Percentiles rank a stretch among this genome's conserved stretches.
These are phyloP conservation scores for Diaporthe longicolla DNA, from an alignment of 2,329 filamentous ascomycete species.

Conservation along the genomic window DNA sequence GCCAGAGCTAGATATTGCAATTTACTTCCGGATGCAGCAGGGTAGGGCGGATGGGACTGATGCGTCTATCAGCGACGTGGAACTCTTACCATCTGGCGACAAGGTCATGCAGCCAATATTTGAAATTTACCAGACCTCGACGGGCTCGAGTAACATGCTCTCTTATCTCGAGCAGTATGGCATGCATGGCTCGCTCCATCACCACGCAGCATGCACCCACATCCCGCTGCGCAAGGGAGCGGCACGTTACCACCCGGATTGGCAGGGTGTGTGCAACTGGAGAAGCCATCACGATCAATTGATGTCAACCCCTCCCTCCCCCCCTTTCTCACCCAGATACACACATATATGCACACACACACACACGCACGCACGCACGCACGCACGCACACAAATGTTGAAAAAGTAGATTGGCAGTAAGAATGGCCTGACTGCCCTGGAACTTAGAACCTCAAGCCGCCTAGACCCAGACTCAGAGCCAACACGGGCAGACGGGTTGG, in stretches of 20 bases:
- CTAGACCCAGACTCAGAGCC: not conserved
- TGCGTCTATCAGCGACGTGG: not conserved
- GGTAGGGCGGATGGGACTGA: not conserved
- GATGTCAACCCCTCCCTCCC: too few relatives aligned
- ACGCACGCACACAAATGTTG: not conserved
- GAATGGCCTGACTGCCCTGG: not conserved
- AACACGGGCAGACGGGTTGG: not conserved
- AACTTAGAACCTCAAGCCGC: not conserved
- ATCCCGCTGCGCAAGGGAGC: slow-evolving; percentile 1
- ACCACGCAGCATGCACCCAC: slow-evolving; percentile 7
- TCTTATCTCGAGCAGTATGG: slow-evolving; percentile 7
- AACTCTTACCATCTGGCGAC: slow-evolving; percentile 19
- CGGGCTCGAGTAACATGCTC: not conserved
- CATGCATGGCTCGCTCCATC: not conserved
- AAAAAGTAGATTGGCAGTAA: too few relatives aligned
- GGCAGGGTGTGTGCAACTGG: not conserved
- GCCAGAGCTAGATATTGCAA: slow-evolving; percentile 9
- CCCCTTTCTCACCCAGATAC: not conserved
- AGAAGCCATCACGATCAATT: slow-evolving; percentile 2
- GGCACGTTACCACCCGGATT: slow-evolving; percentile 11
- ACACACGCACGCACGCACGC: too few relatives aligned
- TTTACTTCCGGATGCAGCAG: not conserved
- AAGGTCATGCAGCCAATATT: slow-evolving; percentile 6
- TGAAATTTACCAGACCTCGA: not conserved
- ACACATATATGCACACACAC: too few relatives aligned